Evolutionary conservation across 2,329 filamentous ascomycete species (phyloP), one percentile per base, ranked within the genome.

Genomic region (Xylaria sp.): DNA sequence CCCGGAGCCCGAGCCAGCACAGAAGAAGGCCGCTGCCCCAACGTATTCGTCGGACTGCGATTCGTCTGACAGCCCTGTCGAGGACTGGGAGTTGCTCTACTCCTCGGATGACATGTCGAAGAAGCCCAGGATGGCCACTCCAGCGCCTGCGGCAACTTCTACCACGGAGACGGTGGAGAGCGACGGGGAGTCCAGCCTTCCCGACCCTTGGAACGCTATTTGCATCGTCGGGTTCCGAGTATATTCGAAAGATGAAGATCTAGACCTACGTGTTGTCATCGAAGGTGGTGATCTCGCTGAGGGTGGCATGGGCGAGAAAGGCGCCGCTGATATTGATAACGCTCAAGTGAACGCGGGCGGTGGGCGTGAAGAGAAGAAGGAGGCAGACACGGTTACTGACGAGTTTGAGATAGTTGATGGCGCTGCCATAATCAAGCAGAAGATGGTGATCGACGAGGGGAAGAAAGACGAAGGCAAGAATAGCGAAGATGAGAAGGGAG

Each of bases 1-100:
- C 2, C 23, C 64, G 8, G 61, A 50, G 27, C 29, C 51, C 3
- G 48, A 61, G n/a, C 37, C 18, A 16, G 21, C 37, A 3, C 55
- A 61, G 21, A 51, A 69, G 54, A 69, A 69, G 54, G 6, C 64
- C 21, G n/a, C 18, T 5, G 55, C 72, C 10, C 72, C 74, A 32
- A 60, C 69, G 58, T 82, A 82, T 66, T 81, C 83, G 0, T 86
- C 85, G 0, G 85, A 85, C 5, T 84, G 83, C 40, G 84, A 89
- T 63, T 88, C 87, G 0, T 89, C 87, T 0, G 88, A 89, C 53
- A 88, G 86, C 6, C 88, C 88, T 0, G 82, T 90, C 1, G 83
- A 85, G 42, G 87, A 90, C 69, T 89, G 84, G 82, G 87, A 90
- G 71, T 82, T 85, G 71, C 81, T 88, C 32, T 89, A 88, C 76